Base-by-base conservation (phyloP, 148 eudicot species). In the Diospyros lotus region DNA sequence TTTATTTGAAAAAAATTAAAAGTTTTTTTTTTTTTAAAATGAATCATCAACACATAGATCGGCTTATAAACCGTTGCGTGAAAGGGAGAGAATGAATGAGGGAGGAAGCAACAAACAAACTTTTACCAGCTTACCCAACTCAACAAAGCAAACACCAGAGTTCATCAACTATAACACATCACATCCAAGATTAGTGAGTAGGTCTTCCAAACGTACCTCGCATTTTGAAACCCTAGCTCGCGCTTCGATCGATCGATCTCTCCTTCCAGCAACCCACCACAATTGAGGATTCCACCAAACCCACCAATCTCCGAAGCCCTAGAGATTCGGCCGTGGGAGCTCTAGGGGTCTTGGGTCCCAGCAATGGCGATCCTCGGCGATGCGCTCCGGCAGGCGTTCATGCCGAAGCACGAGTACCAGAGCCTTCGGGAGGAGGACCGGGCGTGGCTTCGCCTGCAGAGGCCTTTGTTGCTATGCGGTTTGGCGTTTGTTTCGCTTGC, bases 341-440 rank as follows among this genome's bases (percentile, higher is more conserved):
- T 28, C 64, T 28, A 17, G 18, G 61, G 5, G 2, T 51, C 10
- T 9, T 2, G 17, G 11, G 41, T 10, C 15, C 39, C 69, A 50
- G 12, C 3, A 55, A 72, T 72, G 73, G 65, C 67, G 67, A 58
- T 85, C 38, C 82, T 91, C 73, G 79, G 92, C 68, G 93, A 87
- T 64, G 98, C 98, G 3, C 89, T 94, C 28, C 90, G 97, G 8
- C 98, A 94, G 78, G 95, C 97, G 1, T 94, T 94, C 78, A 94
- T 94, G 98, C 97, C 97, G 60, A 94, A 90, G 66, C 91, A 87
- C 85, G 97, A 91, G 82, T 93, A 93, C 75, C 85, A 91, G 65
- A 81, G 80, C 78, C 84, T 93, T 59, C 78, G 93, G n/a, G 98
- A 93, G 0, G 96, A 93, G 78, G 91, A 89, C 45, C 85, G 85